A percentile compares a stretch with the other conserved stretches of the same genome.
These are phyloP conservation scores for Ophiostoma himal-ulmi DNA, from an alignment of 2,329 filamentous ascomycete genomes.

Conservation along the genomic window DNA sequence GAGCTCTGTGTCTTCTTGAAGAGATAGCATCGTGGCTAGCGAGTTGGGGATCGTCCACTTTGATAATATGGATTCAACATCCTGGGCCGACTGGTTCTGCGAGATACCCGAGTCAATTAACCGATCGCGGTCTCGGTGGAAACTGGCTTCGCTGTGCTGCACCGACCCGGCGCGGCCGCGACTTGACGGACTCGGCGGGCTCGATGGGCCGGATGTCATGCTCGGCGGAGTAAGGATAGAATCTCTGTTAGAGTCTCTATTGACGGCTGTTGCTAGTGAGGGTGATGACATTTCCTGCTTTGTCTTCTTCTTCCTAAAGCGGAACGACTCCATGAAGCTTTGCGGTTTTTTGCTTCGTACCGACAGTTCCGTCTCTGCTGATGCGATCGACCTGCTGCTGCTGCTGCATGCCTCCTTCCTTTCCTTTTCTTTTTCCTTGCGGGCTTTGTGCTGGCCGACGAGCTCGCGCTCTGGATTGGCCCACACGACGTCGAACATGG, in stretches of 20 bases:
- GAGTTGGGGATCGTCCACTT: constrained; percentile 35
- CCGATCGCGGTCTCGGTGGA: neutral
- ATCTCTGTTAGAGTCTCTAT: constrained; percentile 10
- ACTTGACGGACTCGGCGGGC: neutral
- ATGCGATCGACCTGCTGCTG: constrained; percentile 35
- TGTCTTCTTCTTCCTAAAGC: constrained; percentile 17
- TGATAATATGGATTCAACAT: constrained; percentile 41
- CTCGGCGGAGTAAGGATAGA: constrained; percentile 12
- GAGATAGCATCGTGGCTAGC: constrained; percentile 24
- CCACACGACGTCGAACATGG: constrained; percentile 57
- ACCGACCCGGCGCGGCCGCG: neutral
- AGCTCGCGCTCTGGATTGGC: constrained; percentile 49
- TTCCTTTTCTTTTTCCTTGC: constrained; percentile 42
- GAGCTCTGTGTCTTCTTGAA: constrained; percentile 21
- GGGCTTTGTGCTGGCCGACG: constrained; percentile 47
- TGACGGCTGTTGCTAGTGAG: neutral
- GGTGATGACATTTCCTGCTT: constrained; percentile 1
- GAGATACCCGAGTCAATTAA: constrained; percentile 22
- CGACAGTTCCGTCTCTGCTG: constrained; percentile 42
- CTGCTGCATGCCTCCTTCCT: constrained; percentile 30
- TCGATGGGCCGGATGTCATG: neutral
- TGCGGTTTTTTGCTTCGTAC: constrained; percentile 38
- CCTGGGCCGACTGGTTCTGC: constrained; percentile 22
- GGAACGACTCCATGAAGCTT: constrained; percentile 41
- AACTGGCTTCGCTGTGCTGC: neutral